phyloP scores from a whole-genome alignment of 768 basidiomycete genomes.

The Pholiota microspora region DNA sequence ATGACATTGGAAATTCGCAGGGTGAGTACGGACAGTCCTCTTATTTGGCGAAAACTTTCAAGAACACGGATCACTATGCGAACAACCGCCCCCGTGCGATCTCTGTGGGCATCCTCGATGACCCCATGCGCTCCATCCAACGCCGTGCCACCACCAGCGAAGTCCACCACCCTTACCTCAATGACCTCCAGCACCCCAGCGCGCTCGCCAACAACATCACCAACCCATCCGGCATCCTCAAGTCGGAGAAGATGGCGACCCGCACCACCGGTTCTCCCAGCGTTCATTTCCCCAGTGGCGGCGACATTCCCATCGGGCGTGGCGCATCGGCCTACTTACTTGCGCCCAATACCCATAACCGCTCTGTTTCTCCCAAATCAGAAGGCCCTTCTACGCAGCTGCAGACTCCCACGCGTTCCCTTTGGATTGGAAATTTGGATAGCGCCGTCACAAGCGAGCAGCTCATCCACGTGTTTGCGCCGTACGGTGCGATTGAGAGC shows the following conservation, averaged over 20 bases:
- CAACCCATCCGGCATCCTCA: slow-evolving; percentile 54
- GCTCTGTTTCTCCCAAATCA: slow-evolving; percentile 81
- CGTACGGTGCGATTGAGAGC: slow-evolving; percentile 97
- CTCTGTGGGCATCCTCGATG: slow-evolving; percentile 86
- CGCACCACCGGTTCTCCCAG: slow-evolving; percentile 48
- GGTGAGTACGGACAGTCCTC: slow-evolving; percentile 53
- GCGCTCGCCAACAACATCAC: slow-evolving; percentile 36
- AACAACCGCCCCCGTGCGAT: slow-evolving; percentile 74
- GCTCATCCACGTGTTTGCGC: slow-evolving; percentile 92
- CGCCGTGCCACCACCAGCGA: slow-evolving; percentile 57
- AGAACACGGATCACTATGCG: slow-evolving; percentile 67
- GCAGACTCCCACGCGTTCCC: slow-evolving; percentile 91
- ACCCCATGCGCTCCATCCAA: slow-evolving; percentile 68
- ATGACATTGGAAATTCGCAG: slow-evolving; percentile 53
- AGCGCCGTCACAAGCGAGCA: slow-evolving; percentile 93
- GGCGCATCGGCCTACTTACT: slow-evolving; percentile 64
- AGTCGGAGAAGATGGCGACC: slow-evolving; percentile 52
- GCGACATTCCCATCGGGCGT: slow-evolving; percentile 45
- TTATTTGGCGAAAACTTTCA: slow-evolving; percentile 72
- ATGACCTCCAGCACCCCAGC: slow-evolving; percentile 47
- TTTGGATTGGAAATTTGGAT: slow-evolving; percentile 99
- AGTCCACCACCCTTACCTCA: slow-evolving; percentile 55
- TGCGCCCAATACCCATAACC: slow-evolving; percentile 65
- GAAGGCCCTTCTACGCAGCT: slow-evolving; percentile 70
- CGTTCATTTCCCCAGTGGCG: slow-evolving; percentile 71